phyloP scores from a whole-genome alignment of 495 filamentous ascomycete genomes.

The Aspergillus cavernicola region DNA sequence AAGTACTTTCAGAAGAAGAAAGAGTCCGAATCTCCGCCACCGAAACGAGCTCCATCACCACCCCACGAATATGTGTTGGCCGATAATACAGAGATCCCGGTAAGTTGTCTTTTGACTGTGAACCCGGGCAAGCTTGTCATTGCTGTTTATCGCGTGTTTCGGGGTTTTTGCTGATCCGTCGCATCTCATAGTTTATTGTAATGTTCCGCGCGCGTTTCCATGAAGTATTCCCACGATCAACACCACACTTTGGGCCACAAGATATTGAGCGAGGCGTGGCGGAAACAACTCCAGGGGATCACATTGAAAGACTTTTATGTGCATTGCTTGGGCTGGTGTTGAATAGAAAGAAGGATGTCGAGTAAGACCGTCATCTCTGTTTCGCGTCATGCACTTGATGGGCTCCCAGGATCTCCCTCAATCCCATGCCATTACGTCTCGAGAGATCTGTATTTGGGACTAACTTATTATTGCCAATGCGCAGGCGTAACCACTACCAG shows the following conservation, averaged over 20 bases:
- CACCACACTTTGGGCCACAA: conserved; percentile 87
- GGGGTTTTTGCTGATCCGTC: conserved; percentile 33
- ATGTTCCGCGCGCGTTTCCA: conserved; percentile 94
- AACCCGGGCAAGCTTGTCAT: background rate
- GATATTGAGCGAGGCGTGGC: conserved; percentile 86
- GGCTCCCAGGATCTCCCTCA: background rate
- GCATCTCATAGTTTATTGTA: conserved; percentile 76
- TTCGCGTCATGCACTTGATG: background rate
- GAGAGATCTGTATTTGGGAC: background rate
- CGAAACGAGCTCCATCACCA: conserved; percentile 75
- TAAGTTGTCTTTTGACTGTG: conserved; percentile 48
- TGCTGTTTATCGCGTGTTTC: conserved; percentile 32
- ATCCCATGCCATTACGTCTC: background rate
- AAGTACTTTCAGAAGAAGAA: conserved; percentile 47
- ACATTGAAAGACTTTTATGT: conserved; percentile 84
- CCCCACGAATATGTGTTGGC: conserved; percentile 84
- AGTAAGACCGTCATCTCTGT: conserved; percentile 61
- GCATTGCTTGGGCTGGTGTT: conserved; percentile 81
- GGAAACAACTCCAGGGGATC: conserved; percentile 72
- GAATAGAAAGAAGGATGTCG: conserved; percentile 96
- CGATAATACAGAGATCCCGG: conserved; percentile 84
- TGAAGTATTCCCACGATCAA: conserved; percentile 80
- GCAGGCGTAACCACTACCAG: conserved; percentile 64
- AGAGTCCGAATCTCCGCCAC: conserved; percentile 58
- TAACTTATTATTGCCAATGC: conserved; percentile 9